Percentiles rank a stretch among this genome's conserved stretches.
These are phyloP conservation scores for Diospyros kaki DNA, from an alignment of 148 eudicot genomes.

Conservation along the genomic window DNA sequence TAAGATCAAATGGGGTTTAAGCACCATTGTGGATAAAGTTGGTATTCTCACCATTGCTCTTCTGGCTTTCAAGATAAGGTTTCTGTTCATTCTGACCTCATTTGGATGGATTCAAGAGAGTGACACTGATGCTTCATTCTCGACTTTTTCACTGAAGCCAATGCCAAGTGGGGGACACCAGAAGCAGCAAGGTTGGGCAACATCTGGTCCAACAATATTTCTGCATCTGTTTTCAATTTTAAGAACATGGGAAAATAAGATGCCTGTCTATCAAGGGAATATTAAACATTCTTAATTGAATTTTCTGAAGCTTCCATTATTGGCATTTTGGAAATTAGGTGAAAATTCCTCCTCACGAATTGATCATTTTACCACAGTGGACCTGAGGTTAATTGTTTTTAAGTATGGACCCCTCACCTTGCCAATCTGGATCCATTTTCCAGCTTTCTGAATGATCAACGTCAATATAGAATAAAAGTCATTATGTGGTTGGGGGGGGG, in stretches of 20 bases:
- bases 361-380: too few relatives aligned
- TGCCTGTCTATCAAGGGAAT: background rate
- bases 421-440: background rate
- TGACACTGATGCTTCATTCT: slow-evolving; percentile 12
- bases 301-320: too few relatives aligned
- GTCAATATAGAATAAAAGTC: slow-evolving; percentile 6
- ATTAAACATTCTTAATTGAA: too few relatives aligned
- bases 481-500: background rate
- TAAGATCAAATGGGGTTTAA: slow-evolving; percentile 13
- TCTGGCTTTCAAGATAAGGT: slow-evolving; percentile 36
- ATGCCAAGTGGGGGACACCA: background rate
- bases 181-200: background rate
- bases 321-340: too few relatives aligned
- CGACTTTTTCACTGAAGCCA: slow-evolving; percentile 5
- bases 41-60: slow-evolving; percentile 15
- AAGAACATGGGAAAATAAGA: background rate
- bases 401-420: background rate
- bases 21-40: slow-evolving; percentile 9
- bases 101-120: slow-evolving; percentile 21
- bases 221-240: slow-evolving; percentile 2
- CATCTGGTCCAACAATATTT: slow-evolving; percentile 9
- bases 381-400: background rate
- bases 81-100: slow-evolving; percentile 18
- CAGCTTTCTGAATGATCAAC: background rate
- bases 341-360: too few relatives aligned